Evolutionary conservation across 2,329 filamentous ascomycete genomes (phyloP).

Genomic region (Diaporthe sp.): DNA sequence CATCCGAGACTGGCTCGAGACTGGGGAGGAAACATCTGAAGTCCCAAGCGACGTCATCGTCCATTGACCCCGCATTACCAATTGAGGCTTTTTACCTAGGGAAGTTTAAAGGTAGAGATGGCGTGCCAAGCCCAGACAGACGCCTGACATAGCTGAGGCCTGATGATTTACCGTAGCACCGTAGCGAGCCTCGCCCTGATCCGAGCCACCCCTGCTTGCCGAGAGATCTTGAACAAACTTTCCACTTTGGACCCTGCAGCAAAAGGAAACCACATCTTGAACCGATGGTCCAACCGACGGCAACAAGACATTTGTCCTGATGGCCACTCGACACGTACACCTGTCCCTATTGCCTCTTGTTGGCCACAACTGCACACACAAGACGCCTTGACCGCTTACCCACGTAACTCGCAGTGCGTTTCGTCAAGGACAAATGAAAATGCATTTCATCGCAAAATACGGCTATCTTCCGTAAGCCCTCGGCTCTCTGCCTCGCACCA

Average conservation of each 20-base stretch:
- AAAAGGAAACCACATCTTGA: not conserved
- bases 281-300: not conserved
- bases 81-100: slow-evolving; percentile 11
- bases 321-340: not conserved
- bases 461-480: slow-evolving; percentile 23
- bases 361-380: not conserved
- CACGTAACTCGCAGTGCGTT: not conserved
- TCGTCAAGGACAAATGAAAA: not conserved
- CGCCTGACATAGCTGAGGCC: not conserved
- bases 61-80: slow-evolving; percentile 11
- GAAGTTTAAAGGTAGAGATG: slow-evolving; percentile 4
- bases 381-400: not conserved
- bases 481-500: slow-evolving; percentile 7
- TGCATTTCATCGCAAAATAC: not conserved
- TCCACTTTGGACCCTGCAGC: slow-evolving; percentile 20
- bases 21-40: not conserved
- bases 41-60: not conserved
- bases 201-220: slow-evolving; percentile 25
- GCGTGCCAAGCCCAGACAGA: slow-evolving; percentile 10
- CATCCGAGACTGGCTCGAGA: not conserved
- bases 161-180: not conserved
- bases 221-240: slow-evolving; percentile 22
- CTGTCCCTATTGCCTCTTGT: not conserved
- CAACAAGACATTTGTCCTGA: not conserved
- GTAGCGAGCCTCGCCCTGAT: slow-evolving; percentile 1